phyloP scores from a whole-genome alignment of 2,329 filamentous ascomycete species.

The Fusarium sp. region DNA sequence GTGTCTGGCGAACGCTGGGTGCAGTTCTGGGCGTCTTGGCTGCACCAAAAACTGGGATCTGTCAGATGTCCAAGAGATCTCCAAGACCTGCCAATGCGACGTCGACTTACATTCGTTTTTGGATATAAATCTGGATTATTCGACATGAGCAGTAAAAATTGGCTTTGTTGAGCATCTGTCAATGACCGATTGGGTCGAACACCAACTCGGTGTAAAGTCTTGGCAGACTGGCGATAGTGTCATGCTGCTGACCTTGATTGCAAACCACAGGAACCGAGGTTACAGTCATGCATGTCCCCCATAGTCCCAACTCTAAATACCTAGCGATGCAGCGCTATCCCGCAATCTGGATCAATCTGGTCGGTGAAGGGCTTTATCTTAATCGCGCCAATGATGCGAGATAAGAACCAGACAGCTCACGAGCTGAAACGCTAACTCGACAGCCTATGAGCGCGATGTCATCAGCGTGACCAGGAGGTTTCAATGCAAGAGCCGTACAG shows the following conservation, averaged over 20 bases:
- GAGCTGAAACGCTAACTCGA: background rate
- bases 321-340: background rate
- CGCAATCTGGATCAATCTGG: background rate
- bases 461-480: background rate
- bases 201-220: background rate
- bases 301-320: background rate
- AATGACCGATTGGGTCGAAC: background rate
- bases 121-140: background rate
- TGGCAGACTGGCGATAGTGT: background rate
- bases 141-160: background rate
- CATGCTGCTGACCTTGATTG: background rate
- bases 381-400: background rate
- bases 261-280: background rate
- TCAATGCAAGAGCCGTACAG: constrained; percentile 27
- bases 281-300: background rate
- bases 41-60: constrained; percentile 26
- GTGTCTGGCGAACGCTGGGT: constrained; percentile 24
- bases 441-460: background rate
- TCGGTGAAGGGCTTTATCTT: background rate
- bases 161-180: background rate
- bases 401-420: background rate
- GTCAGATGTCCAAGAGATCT: constrained; percentile 44
- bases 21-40: constrained; percentile 44
- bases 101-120: background rate
- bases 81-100: constrained; percentile 35